Base-by-base conservation (phyloP, 2,329 filamentous ascomycete genomes). In the Epichloe hybrida region DNA sequence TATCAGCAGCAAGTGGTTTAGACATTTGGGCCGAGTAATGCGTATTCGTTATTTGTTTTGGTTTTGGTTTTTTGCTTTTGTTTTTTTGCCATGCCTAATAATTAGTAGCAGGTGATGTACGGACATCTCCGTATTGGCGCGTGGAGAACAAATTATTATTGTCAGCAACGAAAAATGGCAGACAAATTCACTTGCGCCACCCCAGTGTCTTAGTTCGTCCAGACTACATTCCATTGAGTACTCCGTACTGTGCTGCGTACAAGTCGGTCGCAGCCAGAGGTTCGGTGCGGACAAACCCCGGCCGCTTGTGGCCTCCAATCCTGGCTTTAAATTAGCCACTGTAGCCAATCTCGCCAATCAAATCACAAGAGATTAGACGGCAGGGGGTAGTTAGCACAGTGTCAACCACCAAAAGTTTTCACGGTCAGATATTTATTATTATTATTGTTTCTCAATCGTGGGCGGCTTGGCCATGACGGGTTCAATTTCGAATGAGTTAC, bases 271-370 rank as follows among this genome's bases (percentile, higher is more conserved):
- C 39, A 20, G 39, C 11, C 20, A 41, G 7, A 27, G 6, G 2
- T 27, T 27, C 7, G 27, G 27, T 27, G 27, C 27, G 27, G 27
- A 8, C 27, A 27, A 27, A 8, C 27, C 27, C 27, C 27, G 44
- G 42, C 31, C 20, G 15, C 17, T 5, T 38, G 34, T 37, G 48
- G 20, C 21, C 21, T 17, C 31, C 27, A 13, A 41, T 37, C 46
- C 37, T 48, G n/a, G 36, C 46, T n/a, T 36, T 15, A 46, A 35
- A 49, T 49, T 42, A 48, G 31, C 27, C 43, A 46, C 23, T 20
- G 17, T 17, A 17, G 17, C 35, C 45, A 48, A 51, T 51, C 50
- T 49, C 40, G 46, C 40, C 46, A 51, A 37, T 38, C 43, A 47
- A 42, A 31, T 31, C 38, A 27, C 7, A 4, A 27, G 23, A 44